A percentile compares a stretch with the other conserved stretches of the same genome.
Evolutionary conservation across 1,284 basidiomycete genomes (phyloP).

Genomic region (Cryptococcus neoformans): DNA sequence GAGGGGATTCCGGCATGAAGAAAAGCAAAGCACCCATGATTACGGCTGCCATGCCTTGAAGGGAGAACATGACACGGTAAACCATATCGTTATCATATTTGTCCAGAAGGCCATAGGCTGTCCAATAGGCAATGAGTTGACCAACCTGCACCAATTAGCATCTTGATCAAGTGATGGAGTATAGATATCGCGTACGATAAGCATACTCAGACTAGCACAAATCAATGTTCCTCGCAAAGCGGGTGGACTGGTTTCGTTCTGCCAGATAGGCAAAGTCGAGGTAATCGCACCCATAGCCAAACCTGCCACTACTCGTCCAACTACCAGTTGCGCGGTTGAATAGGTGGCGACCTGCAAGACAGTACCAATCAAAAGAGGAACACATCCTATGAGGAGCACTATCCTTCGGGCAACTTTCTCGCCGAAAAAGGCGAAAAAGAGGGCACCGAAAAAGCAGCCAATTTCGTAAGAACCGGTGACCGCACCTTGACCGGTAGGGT

Average conservation of each 20-base stretch:
- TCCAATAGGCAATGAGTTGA: constrained; percentile 25
- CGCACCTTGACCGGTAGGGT: constrained; percentile 16
- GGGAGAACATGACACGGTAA: constrained; percentile 16
- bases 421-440: constrained; percentile 12
- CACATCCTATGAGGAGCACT: constrained; percentile 8
- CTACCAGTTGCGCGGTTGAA: constrained; percentile 11
- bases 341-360: constrained; percentile 15
- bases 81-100: constrained; percentile 13
- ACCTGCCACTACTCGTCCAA: constrained; percentile 19
- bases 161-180: neutral
- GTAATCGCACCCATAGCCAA: constrained; percentile 20
- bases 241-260: constrained; percentile 17
- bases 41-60: constrained; percentile 14
- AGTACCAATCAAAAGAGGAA: constrained; percentile 13
- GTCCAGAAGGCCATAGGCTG: constrained; percentile 17
- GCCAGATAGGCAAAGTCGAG: constrained; percentile 20
- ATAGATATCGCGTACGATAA: constrained; percentile 12
- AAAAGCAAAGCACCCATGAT: constrained; percentile 11
- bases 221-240: constrained; percentile 20
- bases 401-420: constrained; percentile 11
- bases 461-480: constrained; percentile 18
- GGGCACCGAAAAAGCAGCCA: constrained; percentile 18
- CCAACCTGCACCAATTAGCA: constrained; percentile 11
- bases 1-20: constrained; percentile 19
- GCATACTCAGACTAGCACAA: constrained; percentile 18